Evolutionary conservation across 371 early-diverging fungal species (phyloP).

Genomic region (Saksenaea oblongispora): DNA sequence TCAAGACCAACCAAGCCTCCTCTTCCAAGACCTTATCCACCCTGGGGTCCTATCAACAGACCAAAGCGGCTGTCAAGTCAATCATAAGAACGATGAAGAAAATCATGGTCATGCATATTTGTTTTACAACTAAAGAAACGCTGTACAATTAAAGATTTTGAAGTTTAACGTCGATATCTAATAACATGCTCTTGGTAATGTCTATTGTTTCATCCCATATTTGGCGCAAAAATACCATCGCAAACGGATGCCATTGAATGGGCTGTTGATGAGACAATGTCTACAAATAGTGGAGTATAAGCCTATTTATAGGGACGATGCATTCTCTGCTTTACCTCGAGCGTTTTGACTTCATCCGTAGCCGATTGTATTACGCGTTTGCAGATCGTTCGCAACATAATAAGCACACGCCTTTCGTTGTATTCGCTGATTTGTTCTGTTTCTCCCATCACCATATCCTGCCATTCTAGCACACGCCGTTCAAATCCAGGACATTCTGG

Average conservation of each 20-base stretch:
- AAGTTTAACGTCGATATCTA: slow-evolving; percentile 19
- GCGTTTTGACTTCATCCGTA: slow-evolving; percentile 11
- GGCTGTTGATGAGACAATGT: background rate
- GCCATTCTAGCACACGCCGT: slow-evolving; percentile 50
- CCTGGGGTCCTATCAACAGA: slow-evolving; percentile 7
- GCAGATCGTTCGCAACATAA: slow-evolving; percentile 41
- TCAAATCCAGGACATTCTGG: slow-evolving; percentile 32
- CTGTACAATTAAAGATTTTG: background rate
- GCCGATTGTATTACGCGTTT: slow-evolving; percentile 15
- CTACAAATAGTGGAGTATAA: background rate
- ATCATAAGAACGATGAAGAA: background rate
- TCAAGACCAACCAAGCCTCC: slow-evolving; percentile 21
- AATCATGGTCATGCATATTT: background rate
- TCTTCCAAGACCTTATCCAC: slow-evolving; percentile 23
- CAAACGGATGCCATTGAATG: slow-evolving; percentile 15
- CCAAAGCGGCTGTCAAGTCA: background rate
- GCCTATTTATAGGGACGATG: background rate
- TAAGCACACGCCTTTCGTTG: slow-evolving; percentile 49
- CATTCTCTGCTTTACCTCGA: slow-evolving; percentile 18
- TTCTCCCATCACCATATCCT: slow-evolving; percentile 56
- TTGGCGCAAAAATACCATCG: slow-evolving; percentile 19
- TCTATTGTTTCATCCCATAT: slow-evolving; percentile 30
- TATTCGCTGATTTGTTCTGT: slow-evolving; percentile 50
- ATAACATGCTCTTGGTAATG: slow-evolving; percentile 14
- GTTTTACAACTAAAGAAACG: background rate